Evolutionary conservation across 2,329 filamentous ascomycete genomes (phyloP).

Genomic region (Albophoma yamanashiensis): DNA sequence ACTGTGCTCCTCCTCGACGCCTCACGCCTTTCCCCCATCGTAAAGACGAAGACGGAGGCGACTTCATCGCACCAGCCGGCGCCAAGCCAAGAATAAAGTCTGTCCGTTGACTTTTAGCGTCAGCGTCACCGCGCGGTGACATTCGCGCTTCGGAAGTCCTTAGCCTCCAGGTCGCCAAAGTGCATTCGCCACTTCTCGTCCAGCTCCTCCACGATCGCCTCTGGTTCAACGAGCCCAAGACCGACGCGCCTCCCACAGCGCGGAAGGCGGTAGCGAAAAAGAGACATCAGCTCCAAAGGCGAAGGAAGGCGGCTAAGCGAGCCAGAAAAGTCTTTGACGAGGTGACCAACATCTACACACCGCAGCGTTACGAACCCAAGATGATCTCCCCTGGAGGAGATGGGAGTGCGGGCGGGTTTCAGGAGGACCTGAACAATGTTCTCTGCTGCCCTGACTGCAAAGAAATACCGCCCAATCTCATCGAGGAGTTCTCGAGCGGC

Average conservation of each 20-base stretch:
- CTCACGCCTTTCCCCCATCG: neutral
- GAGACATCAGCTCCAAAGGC: slow-evolving; percentile 19
- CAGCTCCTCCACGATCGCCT: slow-evolving; percentile 38
- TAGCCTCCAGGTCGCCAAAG: slow-evolving; percentile 37
- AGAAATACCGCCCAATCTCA: slow-evolving; percentile 80
- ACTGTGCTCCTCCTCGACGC: neutral
- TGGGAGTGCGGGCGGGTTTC: slow-evolving; percentile 36
- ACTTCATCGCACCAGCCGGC: neutral
- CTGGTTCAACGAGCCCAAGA: slow-evolving; percentile 18
- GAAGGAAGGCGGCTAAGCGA: slow-evolving; percentile 21
- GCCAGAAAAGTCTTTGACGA: slow-evolving; percentile 29
- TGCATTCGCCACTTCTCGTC: slow-evolving; percentile 64
- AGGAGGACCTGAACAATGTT: slow-evolving; percentile 77
- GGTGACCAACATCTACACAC: slow-evolving; percentile 30
- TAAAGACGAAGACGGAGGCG: neutral
- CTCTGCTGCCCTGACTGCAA: slow-evolving; percentile 86
- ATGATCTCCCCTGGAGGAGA: slow-evolving; percentile 32
- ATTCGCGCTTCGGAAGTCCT: neutral
- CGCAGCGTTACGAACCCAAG: slow-evolving; percentile 30
- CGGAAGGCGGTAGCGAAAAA: slow-evolving; percentile 19
- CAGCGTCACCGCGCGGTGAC: neutral
- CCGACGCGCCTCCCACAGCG: slow-evolving; percentile 8
- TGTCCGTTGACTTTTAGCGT: neutral
- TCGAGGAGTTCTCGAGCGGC: slow-evolving; percentile 85
- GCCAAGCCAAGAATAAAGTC: neutral